These are phyloP conservation scores for Xylaria telfairii DNA, from an alignment of 495 filamentous ascomycete species.

Conservation along the genomic window DNA sequence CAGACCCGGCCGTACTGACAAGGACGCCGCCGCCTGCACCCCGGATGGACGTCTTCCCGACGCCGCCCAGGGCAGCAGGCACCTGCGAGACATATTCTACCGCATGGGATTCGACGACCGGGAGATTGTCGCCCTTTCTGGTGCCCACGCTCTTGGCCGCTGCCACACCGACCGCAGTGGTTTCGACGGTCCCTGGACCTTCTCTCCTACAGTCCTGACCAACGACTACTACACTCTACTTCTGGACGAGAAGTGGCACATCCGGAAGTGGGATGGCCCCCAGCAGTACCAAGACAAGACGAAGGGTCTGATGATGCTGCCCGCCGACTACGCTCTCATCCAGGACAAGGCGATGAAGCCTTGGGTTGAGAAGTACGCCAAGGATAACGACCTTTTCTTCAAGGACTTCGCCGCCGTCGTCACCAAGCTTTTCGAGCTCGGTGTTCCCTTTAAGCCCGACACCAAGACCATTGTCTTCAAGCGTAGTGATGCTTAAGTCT, in stretches of 20 bases:
- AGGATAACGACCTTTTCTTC: slow-evolving; percentile 92
- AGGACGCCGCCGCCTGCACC: slow-evolving; percentile 83
- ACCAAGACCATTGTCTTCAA: slow-evolving; percentile 79
- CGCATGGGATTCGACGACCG: slow-evolving; percentile 98
- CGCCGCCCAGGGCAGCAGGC: slow-evolving; percentile 75
- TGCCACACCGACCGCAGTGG: slow-evolving; percentile 90
- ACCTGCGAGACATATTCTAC: slow-evolving; percentile 91
- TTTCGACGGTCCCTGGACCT: slow-evolving; percentile 93
- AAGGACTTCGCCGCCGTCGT: slow-evolving; percentile 84
- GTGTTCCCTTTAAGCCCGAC: slow-evolving; percentile 81
- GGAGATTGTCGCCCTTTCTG: slow-evolving; percentile 90
- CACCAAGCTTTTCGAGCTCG: slow-evolving; percentile 87
- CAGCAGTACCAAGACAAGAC: slow-evolving; percentile 80
- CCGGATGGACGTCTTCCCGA: slow-evolving; percentile 97
- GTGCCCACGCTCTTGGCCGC: slow-evolving; percentile 91
- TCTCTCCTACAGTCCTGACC: slow-evolving; percentile 90
- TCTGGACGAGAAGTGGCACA: slow-evolving; percentile 88
- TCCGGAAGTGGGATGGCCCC: slow-evolving; percentile 93
- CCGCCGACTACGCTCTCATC: slow-evolving; percentile 85
- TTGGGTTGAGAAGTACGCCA: slow-evolving; percentile 88
- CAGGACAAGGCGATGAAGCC: slow-evolving; percentile 87
- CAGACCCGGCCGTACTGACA: slow-evolving; percentile 86
- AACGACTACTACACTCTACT: slow-evolving; percentile 95
- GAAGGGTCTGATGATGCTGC: slow-evolving; percentile 96
- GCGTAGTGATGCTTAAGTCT: slow-evolving; percentile 52